Base-by-base conservation (phyloP, 345 rosid genomes). In the Citrus reticulata region DNA sequence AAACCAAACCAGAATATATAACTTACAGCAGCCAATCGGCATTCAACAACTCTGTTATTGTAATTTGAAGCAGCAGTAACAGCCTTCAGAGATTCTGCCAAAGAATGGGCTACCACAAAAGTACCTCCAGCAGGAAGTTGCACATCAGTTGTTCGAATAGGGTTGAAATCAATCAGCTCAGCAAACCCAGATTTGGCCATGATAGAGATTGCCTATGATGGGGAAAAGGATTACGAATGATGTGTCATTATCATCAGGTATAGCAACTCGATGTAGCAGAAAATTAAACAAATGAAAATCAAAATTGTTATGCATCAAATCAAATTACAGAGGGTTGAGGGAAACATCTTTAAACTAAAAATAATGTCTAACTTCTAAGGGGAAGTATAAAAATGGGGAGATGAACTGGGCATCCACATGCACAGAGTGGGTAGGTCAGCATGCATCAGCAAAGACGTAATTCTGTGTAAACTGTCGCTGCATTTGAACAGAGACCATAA, bases 121-220 rank as follows among this genome's bases (percentile, higher is more conserved):
- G 91, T 93, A 1, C 98, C 99, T 24, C 98, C 98, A 75, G 84
- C 84, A 83, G 98, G 99, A 86, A 94, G 98, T 86, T 94, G 81
- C 80, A 96, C 95, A 78, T 96, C 99, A 72, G 98, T 94, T 84
- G 98, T 98, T 20, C 90, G 90, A 67, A 97, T 89, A 77, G 99
- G 99, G 77, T 97, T 97, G 86, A 97, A 97, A 87, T 97, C 98
- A 85, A 97, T 97, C 76, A 97, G 98, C 89, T 97, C 99, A 19
- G 99, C 99, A 88, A 97, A 97, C 25, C 98, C 98, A 77, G 84
- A 57, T 86, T 92, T 89, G 58, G 98, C 99, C 99, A 93, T 97
- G 51, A 97, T 87, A 42, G 98, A 97, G 86, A 97, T 97, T 68
- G 98, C 99, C 99, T 96, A 84, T 77, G 54, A 81, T 77, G 59